Base-by-base conservation (phyloP, 2,329 filamentous ascomycete species). In the Colletotrichum cuscutae region DNA sequence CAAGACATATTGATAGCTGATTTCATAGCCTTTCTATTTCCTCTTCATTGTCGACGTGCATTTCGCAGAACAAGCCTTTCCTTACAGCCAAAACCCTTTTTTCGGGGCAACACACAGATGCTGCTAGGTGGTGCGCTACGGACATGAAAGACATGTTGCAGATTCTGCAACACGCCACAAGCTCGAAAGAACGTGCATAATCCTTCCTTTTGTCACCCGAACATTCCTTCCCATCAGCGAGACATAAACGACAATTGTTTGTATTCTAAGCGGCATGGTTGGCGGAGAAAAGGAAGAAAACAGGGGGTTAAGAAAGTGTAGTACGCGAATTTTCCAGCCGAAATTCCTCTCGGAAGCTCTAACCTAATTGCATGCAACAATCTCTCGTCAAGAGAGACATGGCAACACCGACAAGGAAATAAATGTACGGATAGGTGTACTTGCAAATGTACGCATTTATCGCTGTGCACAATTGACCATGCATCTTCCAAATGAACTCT, bases 151-250 rank as follows among this genome's bases (percentile, higher is more conserved):
- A 72, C 69, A 72, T 65, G 65, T 69, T 72, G 65, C 70, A 72
- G 70, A 72, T 46, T 69, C 65, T 72, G 70, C 70, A 68, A 69
- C 59, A 72, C 65, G 70, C 70, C 59, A 72, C 70, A 60, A 46
- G 53, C 35, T 42, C 59, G 49, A 54, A 64, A 59, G 52, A 72
- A 64, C 53, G 53, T 69, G 65, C 65, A 72, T 68, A 59, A 28
- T 63, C 12, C 42, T 64, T 69, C 68, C 53, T 60, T 66, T 56
- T 32, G 22, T 52, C 60, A 35, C 28, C 42, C 42, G 42, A 52
- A 52, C 49, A 52, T 68, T 35, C 52, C 49, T 53, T 62, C 9
- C 28, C 32, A 30, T 65, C 58, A 49, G 30, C 37, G 26, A 68
- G 56, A 60, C 54, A 62, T 57, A 37, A 35, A 52, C 56, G 32